These are phyloP conservation scores for Chrysoporthe puriensis DNA, from an alignment of 2,329 filamentous ascomycete species.

Conservation along the genomic window DNA sequence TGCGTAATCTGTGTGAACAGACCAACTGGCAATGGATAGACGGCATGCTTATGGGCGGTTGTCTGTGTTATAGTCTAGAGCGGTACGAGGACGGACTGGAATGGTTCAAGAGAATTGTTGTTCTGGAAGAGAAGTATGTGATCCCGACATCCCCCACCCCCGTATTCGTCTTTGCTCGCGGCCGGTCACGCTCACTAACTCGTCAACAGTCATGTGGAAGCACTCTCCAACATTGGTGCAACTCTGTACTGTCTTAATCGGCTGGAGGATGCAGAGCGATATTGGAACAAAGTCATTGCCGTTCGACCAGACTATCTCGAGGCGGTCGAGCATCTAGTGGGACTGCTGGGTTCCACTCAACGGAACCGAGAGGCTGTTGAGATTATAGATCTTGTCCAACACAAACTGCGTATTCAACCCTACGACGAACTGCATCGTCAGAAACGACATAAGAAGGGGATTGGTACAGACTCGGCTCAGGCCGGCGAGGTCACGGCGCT, in stretches of 20 bases:
- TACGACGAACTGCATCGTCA: conserved; percentile 34
- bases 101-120: conserved; percentile 71
- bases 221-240: conserved; percentile 89
- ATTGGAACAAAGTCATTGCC: conserved; percentile 85
- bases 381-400: conserved; percentile 85
- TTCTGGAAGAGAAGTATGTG: conserved; percentile 59
- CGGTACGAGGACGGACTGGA: conserved; percentile 77
- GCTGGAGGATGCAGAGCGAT: conserved; percentile 79
- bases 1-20: conserved; percentile 76
- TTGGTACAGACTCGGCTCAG: conserved; percentile 31
- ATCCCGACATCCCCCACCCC: neutral
- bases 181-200: conserved; percentile 31
- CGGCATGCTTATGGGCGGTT: conserved; percentile 88
- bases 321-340: conserved; percentile 91
- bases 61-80: conserved; percentile 86
- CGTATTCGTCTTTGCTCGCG: neutral
- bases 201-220: conserved; percentile 76
- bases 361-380: conserved; percentile 83
- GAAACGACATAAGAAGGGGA: conserved; percentile 30
- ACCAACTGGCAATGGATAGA: conserved; percentile 89
- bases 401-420: conserved; percentile 59
- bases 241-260: conserved; percentile 83
- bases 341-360: conserved; percentile 80
- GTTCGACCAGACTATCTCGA: conserved; percentile 88
- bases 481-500: conserved; percentile 28